Percentiles rank a stretch among this genome's conserved stretches.
Evolutionary conservation across 2,329 filamentous ascomycete genomes (phyloP).

Genomic region (Fusarium piperis): DNA sequence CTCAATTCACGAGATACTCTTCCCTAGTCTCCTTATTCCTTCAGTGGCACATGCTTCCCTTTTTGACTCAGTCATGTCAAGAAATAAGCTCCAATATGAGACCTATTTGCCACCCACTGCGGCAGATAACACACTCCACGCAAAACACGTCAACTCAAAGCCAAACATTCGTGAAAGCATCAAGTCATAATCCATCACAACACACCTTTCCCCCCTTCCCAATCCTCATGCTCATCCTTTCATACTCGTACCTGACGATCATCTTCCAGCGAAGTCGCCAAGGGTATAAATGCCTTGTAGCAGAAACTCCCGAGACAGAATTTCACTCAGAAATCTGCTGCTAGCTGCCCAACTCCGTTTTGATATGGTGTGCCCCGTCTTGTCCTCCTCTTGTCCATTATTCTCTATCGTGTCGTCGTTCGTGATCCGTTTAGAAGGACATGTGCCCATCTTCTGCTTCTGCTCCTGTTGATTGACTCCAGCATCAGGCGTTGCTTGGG

Average conservation of each 20-base stretch:
- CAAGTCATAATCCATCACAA: conserved; percentile 24
- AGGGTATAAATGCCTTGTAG: background rate
- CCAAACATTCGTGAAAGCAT: conserved; percentile 19
- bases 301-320: background rate
- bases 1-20: background rate
- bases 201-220: background rate
- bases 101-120: background rate
- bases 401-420: background rate
- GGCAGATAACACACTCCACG: background rate
- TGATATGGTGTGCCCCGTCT: background rate
- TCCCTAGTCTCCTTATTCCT: background rate
- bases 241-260: background rate
- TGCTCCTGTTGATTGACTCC: background rate
- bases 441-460: background rate
- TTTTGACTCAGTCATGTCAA: background rate
- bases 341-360: background rate
- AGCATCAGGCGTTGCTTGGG: background rate
- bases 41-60: background rate
- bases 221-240: background rate
- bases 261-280: background rate
- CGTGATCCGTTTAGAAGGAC: background rate
- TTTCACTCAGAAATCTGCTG: background rate
- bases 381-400: background rate
- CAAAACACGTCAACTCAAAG: background rate
- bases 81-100: background rate